Conservation (phyloP, 306 rosid species). For the Macrotyloma uniflorum region DNA sequence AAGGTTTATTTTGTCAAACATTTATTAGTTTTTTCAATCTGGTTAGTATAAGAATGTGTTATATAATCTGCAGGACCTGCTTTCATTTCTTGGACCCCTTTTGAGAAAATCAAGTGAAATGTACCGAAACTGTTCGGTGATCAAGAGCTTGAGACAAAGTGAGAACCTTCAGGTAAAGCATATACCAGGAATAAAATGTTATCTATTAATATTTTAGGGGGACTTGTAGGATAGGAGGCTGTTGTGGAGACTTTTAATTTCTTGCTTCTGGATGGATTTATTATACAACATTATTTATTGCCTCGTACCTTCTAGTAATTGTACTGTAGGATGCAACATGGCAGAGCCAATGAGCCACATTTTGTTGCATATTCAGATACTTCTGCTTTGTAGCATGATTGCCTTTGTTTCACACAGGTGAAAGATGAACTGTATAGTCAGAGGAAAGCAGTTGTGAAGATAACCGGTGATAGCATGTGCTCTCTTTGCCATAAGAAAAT, state of each 20-base stretch:
- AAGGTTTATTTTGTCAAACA: not conserved
- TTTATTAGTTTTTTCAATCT: slow-evolving; percentile 27
- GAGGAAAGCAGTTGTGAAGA: slow-evolving; percentile 75
- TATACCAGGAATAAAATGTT: slow-evolving; percentile 20
- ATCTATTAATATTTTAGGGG: slow-evolving; percentile 12
- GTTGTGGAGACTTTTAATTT: slow-evolving; percentile 8
- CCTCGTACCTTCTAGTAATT: slow-evolving; percentile 7
- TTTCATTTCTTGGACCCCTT: slow-evolving; percentile 94
- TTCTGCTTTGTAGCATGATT: slow-evolving; percentile 35
- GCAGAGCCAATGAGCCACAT: slow-evolving; percentile 4
- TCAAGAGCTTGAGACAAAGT: slow-evolving; percentile 88
- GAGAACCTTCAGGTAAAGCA: slow-evolving; percentile 94
- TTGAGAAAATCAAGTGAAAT: slow-evolving; percentile 90
- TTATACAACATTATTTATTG: not conserved
- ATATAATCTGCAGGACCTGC: slow-evolving; percentile 76
- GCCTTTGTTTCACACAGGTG: slow-evolving; percentile 57
- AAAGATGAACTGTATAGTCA: slow-evolving; percentile 81
- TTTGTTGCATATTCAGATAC: not conserved
- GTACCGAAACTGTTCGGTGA: slow-evolving; percentile 81
- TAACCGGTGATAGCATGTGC: slow-evolving; percentile 88
- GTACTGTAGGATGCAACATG: not conserved
- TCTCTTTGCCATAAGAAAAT: slow-evolving; percentile 95
- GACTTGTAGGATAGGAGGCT: slow-evolving; percentile 9
- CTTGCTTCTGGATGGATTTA: slow-evolving; percentile 13
- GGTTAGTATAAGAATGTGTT: slow-evolving; percentile 28